Conservation (phyloP, 2,329 filamentous ascomycete species). For the Ceratocystis diversiconidia region DNA sequence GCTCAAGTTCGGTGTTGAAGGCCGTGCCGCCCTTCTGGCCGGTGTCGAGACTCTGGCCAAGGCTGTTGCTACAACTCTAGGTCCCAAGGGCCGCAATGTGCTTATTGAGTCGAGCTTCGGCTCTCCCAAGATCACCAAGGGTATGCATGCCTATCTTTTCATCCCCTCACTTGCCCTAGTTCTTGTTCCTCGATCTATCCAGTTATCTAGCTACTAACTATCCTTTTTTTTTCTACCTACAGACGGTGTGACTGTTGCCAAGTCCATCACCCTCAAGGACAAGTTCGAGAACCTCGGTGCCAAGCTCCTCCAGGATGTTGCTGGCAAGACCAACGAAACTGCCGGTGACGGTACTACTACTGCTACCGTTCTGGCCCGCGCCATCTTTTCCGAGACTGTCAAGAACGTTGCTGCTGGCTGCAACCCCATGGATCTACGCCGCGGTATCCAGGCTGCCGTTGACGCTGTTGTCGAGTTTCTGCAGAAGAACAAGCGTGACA, state of each 20-base stretch:
- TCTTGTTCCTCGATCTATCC: neutral
- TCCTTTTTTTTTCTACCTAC: neutral
- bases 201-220: constrained; percentile 20
- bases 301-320: constrained; percentile 90
- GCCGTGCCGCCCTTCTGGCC: constrained; percentile 69
- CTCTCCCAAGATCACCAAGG: constrained; percentile 99
- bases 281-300: constrained; percentile 99
- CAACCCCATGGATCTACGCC: constrained; percentile 98
- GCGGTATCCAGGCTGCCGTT: constrained; percentile 92
- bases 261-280: constrained; percentile 85
- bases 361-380: constrained; percentile 87
- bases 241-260: constrained; percentile 84
- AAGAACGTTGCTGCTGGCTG: constrained; percentile 99
- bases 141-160: constrained; percentile 34
- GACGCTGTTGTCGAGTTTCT: constrained; percentile 89
- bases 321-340: constrained; percentile 97
- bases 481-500: constrained; percentile 91
- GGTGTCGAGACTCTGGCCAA: constrained; percentile 95
- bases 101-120: constrained; percentile 97
- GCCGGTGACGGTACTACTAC: constrained; percentile 98
- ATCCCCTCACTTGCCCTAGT: neutral
- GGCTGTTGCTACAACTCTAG: constrained; percentile 89
- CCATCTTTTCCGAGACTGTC: constrained; percentile 99
- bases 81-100: constrained; percentile 96
- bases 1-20: constrained; percentile 96